Conservation (phyloP, 345 rosid species). For the Rubroshorea leprosula region DNA sequence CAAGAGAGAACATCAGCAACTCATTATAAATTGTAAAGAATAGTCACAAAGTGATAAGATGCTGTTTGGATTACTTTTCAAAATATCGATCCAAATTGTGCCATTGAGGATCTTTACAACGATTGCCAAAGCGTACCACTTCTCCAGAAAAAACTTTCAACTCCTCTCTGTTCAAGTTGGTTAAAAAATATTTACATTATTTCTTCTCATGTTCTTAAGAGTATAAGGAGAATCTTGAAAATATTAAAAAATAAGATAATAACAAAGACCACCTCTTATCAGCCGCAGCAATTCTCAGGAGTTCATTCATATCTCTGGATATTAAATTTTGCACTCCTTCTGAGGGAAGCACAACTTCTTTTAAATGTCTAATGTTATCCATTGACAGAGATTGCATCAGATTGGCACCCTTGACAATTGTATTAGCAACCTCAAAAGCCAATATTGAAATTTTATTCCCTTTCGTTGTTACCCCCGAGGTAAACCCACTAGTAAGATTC, state of each 20-base stretch:
- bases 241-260: conserved; percentile 1
- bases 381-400: conserved; percentile 84
- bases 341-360: conserved; percentile 82
- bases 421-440: conserved; percentile 94
- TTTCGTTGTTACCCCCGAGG: conserved; percentile 69
- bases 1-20: conserved; percentile 17
- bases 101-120: conserved; percentile 98
- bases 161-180: conserved; percentile 63
- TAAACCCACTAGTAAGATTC: conserved; percentile 58
- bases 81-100: conserved; percentile 92
- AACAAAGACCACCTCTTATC: conserved; percentile 63
- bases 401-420: conserved; percentile 88
- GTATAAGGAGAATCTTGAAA: conserved; percentile 1
- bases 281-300: conserved; percentile 69
- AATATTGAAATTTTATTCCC: conserved; percentile 77
- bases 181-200: conserved; percentile 4
- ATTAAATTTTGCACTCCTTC: conserved; percentile 81
- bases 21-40: background rate
- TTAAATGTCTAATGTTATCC: conserved; percentile 61
- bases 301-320: conserved; percentile 77
- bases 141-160: conserved; percentile 81
- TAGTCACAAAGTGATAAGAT: conserved; percentile 19
- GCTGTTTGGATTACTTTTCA: conserved; percentile 54
- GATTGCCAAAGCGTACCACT: conserved; percentile 97
- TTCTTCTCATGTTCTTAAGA: background rate